Evolutionary conservation across 352 stramenopile species (phyloP), one percentile per base, ranked within the genome.

Genomic region (Phytophthora rubi): DNA sequence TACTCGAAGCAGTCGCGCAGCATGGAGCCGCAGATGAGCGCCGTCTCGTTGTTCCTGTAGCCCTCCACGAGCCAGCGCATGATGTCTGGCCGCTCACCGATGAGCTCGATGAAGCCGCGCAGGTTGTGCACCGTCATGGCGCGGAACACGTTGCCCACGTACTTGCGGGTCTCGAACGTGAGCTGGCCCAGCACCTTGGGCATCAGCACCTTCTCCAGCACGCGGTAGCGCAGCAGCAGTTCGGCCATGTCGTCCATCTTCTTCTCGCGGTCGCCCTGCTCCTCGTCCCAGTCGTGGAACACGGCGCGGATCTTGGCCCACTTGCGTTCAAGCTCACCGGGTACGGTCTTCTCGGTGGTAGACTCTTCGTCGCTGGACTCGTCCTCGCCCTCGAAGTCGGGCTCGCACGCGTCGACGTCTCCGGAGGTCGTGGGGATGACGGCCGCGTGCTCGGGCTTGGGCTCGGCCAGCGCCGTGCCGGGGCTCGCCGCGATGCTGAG

Each of bases 121-220:
- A 88, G 59, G 45, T 91, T 85, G 70, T 91, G 88, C 49, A 92
- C 79, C 13, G 83, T 91, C 73, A 95, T 83, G 8, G 85, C 86
- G 18, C 85, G 83, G 53, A 95, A 92, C 9, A 95, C 82, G 44
- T 89, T 81, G 42, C 79, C 81, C 23, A 95, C 80, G 49, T 91
- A 92, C 77, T 94, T 95, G 73, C 85, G 88, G 23, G 85, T 89
- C 75, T 95, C 85, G 54, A 95, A 95, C 45, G 86, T 92, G 47
- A 95, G 73, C 52, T 83, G 79, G 8, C 65, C 76, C 33, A 95
- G 67, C 53, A 95, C 82, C 53, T 90, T 90, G 9, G 88, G 88
- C 54, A 86, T 71, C 48, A 94, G 49, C 62, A 87, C 81, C 62
- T 92, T 91, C 68, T 94, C 86, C 10, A 94, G 62, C 63, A 93